Evolutionary conservation across 306 rosid genomes (phyloP).

Genomic region (Vigna mungo): DNA sequence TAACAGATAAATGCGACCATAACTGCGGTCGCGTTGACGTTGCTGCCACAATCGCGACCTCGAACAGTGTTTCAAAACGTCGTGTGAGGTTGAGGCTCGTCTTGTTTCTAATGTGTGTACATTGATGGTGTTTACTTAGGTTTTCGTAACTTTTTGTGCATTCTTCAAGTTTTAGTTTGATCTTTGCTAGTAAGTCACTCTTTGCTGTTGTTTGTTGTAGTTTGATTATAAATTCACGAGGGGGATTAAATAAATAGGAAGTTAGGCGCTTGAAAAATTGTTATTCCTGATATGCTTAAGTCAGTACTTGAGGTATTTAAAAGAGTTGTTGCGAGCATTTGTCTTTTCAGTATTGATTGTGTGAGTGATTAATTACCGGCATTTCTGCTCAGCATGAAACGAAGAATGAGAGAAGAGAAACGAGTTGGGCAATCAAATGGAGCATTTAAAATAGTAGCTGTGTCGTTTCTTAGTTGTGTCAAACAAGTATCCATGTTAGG

Average conservation of each 20-base stretch:
- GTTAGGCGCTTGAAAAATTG: background rate
- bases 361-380: background rate
- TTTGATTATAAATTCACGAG: background rate
- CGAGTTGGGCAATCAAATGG: too few relatives aligned
- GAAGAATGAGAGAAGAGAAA: background rate
- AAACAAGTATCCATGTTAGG: too few relatives aligned
- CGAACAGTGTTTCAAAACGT: background rate
- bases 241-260: background rate
- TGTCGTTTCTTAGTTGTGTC: too few relatives aligned
- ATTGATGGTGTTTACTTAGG: slow-evolving; percentile 6
- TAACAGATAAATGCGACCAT: background rate
- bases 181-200: background rate
- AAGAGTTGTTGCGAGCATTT: background rate
- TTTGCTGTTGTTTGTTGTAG: background rate
- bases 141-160: background rate
- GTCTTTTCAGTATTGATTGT: slow-evolving; percentile 11
- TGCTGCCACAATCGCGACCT: background rate
- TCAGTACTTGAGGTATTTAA: background rate
- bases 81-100: background rate
- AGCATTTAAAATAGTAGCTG: too few relatives aligned
- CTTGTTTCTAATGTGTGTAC: background rate
- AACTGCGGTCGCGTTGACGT: background rate
- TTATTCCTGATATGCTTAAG: background rate
- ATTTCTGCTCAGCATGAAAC: background rate
- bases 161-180: background rate